Conservation (phyloP, 2,329 filamentous ascomycete genomes). For the Fusarium verticillioides region DNA sequence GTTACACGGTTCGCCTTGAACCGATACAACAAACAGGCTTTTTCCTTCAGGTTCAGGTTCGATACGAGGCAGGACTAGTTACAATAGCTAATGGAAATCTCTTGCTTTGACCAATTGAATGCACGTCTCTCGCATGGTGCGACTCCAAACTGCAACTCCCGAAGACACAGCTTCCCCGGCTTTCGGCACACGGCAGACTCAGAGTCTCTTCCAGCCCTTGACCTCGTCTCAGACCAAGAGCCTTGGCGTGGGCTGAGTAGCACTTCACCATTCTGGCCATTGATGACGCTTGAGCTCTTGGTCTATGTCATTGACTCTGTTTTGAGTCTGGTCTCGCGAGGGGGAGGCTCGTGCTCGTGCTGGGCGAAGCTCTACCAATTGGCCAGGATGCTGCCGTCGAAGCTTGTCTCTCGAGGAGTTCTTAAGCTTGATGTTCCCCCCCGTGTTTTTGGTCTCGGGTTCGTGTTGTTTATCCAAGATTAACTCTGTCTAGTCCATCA, state of each 20-base stretch:
- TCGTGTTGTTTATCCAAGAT: not conserved
- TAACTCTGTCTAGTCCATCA: conserved; percentile 6
- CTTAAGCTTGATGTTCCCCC: conserved; percentile 11
- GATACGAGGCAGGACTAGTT: conserved; percentile 21
- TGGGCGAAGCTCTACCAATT: conserved; percentile 18
- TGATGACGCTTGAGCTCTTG: conserved; percentile 30
- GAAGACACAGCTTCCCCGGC: conserved; percentile 2
- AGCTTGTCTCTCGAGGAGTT: conserved; percentile 1
- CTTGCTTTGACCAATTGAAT: conserved; percentile 19
- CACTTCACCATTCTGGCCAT: conserved; percentile 23
- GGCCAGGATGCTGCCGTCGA: conserved; percentile 14
- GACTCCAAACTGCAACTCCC: conserved; percentile 13
- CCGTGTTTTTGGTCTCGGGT: not conserved
- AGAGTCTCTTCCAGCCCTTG: not conserved
- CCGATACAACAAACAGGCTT: conserved; percentile 26
- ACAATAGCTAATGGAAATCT: conserved; percentile 24
- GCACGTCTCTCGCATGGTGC: not conserved
- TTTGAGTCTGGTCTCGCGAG: conserved; percentile 21
- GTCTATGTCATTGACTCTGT: conserved; percentile 42
- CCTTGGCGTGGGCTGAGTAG: conserved; percentile 29
- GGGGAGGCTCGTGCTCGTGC: conserved; percentile 2
- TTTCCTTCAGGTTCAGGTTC: not conserved
- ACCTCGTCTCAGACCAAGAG: not conserved
- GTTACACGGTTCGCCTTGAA: conserved; percentile 24
- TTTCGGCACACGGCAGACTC: conserved; percentile 21